Percentiles rank a stretch among this genome's conserved stretches.
Conservation (phyloP, 768 basidiomycete genomes). For the Macrolepiota albuminosa region DNA sequence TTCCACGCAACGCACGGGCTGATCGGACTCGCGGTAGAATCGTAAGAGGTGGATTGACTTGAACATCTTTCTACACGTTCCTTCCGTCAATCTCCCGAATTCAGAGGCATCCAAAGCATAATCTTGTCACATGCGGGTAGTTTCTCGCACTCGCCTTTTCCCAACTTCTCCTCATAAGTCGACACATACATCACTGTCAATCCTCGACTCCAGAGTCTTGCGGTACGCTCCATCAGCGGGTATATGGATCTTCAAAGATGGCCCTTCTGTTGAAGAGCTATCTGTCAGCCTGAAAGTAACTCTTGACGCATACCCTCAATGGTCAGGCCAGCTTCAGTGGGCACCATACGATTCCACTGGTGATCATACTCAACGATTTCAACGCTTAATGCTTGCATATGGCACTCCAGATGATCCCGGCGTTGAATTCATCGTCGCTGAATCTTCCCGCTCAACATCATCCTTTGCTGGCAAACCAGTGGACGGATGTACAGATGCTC, state of each 20-base stretch:
- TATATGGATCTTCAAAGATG: slow-evolving; percentile 22
- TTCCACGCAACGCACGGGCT: background rate
- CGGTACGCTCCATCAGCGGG: slow-evolving; percentile 22
- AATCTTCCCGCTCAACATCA: slow-evolving; percentile 11
- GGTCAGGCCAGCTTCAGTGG: slow-evolving; percentile 25
- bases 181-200: slow-evolving; percentile 19
- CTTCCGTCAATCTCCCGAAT: slow-evolving; percentile 1
- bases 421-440: slow-evolving; percentile 24
- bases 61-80: background rate
- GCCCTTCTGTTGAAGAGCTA: slow-evolving; percentile 9
- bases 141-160: slow-evolving; percentile 12
- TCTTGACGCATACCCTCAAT: slow-evolving; percentile 26
- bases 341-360: slow-evolving; percentile 11
- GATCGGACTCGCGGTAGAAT: background rate
- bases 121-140: slow-evolving; percentile 4
- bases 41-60: background rate
- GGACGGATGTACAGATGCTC: slow-evolving; percentile 12
- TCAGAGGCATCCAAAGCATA: background rate
- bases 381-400: slow-evolving; percentile 22
- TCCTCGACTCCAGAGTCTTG: slow-evolving; percentile 24
- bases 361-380: slow-evolving; percentile 22
- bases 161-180: slow-evolving; percentile 2
- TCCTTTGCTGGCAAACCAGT: slow-evolving; percentile 12
- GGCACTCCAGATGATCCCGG: slow-evolving; percentile 24
- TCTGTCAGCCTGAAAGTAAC: slow-evolving; percentile 15